Base-by-base conservation (phyloP, 140 eudicot genomes). In the Erigeron philadelphicus region DNA sequence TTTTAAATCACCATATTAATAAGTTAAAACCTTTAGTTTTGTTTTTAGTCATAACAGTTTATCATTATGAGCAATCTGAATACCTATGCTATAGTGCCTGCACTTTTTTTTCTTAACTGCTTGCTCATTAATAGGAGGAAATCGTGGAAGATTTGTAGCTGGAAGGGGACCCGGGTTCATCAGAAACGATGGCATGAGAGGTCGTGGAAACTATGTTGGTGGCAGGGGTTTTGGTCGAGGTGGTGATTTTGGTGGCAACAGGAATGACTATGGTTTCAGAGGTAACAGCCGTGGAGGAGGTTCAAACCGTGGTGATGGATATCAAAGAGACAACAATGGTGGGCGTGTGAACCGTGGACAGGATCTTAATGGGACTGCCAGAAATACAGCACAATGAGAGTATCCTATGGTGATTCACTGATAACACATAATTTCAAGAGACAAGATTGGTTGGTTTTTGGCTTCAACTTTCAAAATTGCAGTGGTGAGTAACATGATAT, bases 81-180 rank as follows among this genome's bases (percentile, higher is more conserved):
- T 53, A 11, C 16, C 8, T 53, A 53, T 2, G 4, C 5, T 48
- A 2, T 48, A 12, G 16, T 12, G 9, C 18, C 9, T 53, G 59
- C 8, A 53, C 18, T 4, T 53, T 1, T 9, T 9, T 16, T n/a
- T 53, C 59, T 53, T 53, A 61, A 31, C 0, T 0, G 49, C 64
- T 62, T 19, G 75, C 7, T 19, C 16, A 48, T 12, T 52, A 8
- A 8, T 57, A 77, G 78, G 74, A 82, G 95, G 84, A 41, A 83
- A 66, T 67, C 82, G 94, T 31, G 93, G 93, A 50, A 81, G 98
- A 58, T 92, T 72, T 66, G 81, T 76, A 56, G 67, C 78, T 16
- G 95, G 86, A 61, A 87, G 98, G 74, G 94, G 95, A 6, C 61
- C 78, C 21, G 95, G 93, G 25, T 85, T 79, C 71, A 76, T 77